Evolutionary conservation across 306 rosid genomes (phyloP).

Genomic region (Medicago truncatula): MtrunA17r5.0-ANR NC_053045.1:52316501-52317000

Average conservation of each 20-base stretch:
- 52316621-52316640: slow-evolving; percentile 21
- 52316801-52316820: slow-evolving; percentile 17
- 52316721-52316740: slow-evolving; percentile 84
- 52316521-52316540: slow-evolving; percentile 88
- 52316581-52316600: slow-evolving; percentile 44
- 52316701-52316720: slow-evolving; percentile 87
- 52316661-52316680: slow-evolving; percentile 94
- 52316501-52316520: slow-evolving; percentile 93
- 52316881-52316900: slow-evolving; percentile 8
- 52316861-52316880: background rate
- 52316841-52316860: slow-evolving; percentile 6
- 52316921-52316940: background rate
- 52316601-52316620: slow-evolving; percentile 29
- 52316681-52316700: slow-evolving; percentile 94
- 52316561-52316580: slow-evolving; percentile 77
- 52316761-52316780: slow-evolving; percentile 96
- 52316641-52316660: slow-evolving; percentile 69
- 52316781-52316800: slow-evolving; percentile 39
- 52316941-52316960: slow-evolving; percentile 8
- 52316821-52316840: background rate
- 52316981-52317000: slow-evolving; percentile 14
- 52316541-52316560: slow-evolving; percentile 90
- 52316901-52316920: slow-evolving; percentile 6
- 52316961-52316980: slow-evolving; percentile 4
- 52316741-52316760: slow-evolving; percentile 94